phyloP scores from a whole-genome alignment of 2,329 filamentous ascomycete genomes.

The Dendrostoma leiphaemia region DNA sequence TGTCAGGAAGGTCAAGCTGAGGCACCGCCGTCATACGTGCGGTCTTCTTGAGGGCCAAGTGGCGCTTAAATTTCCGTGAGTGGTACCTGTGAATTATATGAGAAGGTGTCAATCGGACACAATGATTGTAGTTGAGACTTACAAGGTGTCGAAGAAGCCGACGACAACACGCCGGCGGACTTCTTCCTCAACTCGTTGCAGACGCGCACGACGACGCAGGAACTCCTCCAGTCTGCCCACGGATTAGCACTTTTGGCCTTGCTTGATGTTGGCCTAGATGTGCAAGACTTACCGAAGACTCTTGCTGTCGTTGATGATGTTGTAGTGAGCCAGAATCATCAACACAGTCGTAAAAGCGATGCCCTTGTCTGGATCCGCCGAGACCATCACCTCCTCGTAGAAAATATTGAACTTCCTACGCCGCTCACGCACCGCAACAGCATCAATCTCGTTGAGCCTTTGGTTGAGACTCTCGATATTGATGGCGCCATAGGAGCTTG shows the following conservation, averaged over 20 bases:
- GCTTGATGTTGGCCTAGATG: not conserved
- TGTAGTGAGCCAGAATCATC: slow-evolving; percentile 97
- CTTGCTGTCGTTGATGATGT: slow-evolving; percentile 97
- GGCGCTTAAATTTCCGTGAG: slow-evolving; percentile 76
- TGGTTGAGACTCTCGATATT: slow-evolving; percentile 74
- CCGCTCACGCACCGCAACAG: slow-evolving; percentile 70
- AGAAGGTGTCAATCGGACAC: not conserved
- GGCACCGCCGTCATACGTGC: slow-evolving; percentile 77
- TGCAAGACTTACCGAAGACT: slow-evolving; percentile 67
- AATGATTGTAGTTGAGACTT: slow-evolving; percentile 30
- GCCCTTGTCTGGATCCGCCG: slow-evolving; percentile 82
- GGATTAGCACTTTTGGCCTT: slow-evolving; percentile 27
- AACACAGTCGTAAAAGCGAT: slow-evolving; percentile 90
- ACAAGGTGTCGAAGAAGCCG: slow-evolving; percentile 93
- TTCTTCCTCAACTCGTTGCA: slow-evolving; percentile 93
- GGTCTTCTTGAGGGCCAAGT: slow-evolving; percentile 68
- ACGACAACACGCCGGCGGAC: slow-evolving; percentile 86
- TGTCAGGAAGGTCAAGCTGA: slow-evolving; percentile 82
- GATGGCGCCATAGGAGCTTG: slow-evolving; percentile 56
- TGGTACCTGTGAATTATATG: slow-evolving; percentile 58
- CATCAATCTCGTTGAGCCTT: slow-evolving; percentile 71
- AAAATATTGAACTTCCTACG: slow-evolving; percentile 87
- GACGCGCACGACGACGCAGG: slow-evolving; percentile 78
- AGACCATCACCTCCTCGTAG: slow-evolving; percentile 93
- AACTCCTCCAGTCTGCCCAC: slow-evolving; percentile 80